Percentiles rank a stretch among this genome's conserved stretches.
These are phyloP conservation scores for Penicillium sp. DNA, from an alignment of 2,329 filamentous ascomycete species.

Conservation along the genomic window DNA sequence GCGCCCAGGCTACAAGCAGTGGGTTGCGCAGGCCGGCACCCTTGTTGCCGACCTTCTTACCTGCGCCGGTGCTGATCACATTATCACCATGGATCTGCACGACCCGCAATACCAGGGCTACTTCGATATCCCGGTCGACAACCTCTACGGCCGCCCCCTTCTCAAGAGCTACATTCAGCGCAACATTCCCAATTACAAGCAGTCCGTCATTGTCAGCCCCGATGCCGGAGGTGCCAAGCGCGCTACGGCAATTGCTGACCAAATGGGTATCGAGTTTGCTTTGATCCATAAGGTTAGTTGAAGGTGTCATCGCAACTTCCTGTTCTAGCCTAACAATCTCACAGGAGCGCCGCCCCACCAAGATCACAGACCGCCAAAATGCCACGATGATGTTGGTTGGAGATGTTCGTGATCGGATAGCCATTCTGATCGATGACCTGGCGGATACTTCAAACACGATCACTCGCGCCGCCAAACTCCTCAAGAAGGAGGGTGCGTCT, in stretches of 20 bases:
- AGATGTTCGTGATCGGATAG: conserved; percentile 75
- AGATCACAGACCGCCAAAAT: conserved; percentile 78
- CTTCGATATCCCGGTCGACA: conserved; percentile 98
- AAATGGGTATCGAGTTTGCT: conserved; percentile 90
- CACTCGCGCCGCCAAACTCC: conserved; percentile 90
- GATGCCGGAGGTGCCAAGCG: conserved; percentile 96
- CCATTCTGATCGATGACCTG: conserved; percentile 91
- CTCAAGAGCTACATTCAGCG: conserved; percentile 70
- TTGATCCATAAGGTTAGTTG: conserved; percentile 88
- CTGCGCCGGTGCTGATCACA: conserved; percentile 92
- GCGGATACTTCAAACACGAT: conserved; percentile 97
- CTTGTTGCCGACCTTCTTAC: conserved; percentile 92
- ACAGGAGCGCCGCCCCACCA: conserved; percentile 83
- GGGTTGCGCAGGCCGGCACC: conserved; percentile 96
- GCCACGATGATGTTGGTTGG: conserved; percentile 93
- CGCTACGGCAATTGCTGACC: conserved; percentile 91
- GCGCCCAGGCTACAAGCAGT: conserved; percentile 94
- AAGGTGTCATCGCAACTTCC: background rate
- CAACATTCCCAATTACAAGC: conserved; percentile 79
- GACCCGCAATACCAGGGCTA: conserved; percentile 98
- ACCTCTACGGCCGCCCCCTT: conserved; percentile 71
- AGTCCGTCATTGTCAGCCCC: conserved; percentile 90
- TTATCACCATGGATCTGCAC: conserved; percentile 96
- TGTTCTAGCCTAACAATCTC: conserved; percentile 26
- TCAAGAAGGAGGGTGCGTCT: conserved; percentile 89